A percentile compares a stretch with the other conserved stretches of the same genome.
Conservation (phyloP, 768 basidiomycete genomes). For the Rhodotorula kratochvilovae region DNA sequence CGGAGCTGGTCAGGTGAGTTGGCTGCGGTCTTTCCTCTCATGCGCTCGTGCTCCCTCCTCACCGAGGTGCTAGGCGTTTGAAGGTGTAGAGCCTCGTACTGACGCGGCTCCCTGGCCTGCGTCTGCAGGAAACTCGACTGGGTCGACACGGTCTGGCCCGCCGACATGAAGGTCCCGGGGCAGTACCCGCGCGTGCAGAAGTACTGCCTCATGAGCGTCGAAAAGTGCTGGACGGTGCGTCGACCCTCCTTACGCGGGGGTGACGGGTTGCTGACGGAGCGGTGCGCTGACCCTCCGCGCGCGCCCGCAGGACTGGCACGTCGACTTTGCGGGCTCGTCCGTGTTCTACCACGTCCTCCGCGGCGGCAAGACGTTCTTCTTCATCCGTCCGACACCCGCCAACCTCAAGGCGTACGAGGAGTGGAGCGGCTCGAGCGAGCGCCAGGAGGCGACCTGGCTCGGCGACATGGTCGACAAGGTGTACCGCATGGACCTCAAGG, state of each 20-base stretch:
- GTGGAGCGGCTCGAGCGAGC: constrained; percentile 71
- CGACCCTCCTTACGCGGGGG: not conserved
- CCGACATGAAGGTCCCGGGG: constrained; percentile 64
- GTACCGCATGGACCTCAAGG: constrained; percentile 67
- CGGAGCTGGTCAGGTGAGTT: constrained; percentile 56
- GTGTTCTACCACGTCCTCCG: constrained; percentile 68
- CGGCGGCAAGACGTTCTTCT: constrained; percentile 90
- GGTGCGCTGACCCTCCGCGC: not conserved
- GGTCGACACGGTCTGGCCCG: constrained; percentile 95
- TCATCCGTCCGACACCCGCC: constrained; percentile 78
- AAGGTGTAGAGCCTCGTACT: not conserved
- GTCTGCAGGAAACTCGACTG: constrained; percentile 80
- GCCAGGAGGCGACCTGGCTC: constrained; percentile 82
- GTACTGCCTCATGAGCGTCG: constrained; percentile 95
- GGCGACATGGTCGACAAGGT: constrained; percentile 91
- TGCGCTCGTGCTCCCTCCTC: no score
- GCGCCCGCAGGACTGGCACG: constrained; percentile 78
- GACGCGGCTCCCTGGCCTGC: not conserved
- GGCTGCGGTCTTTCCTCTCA: not conserved
- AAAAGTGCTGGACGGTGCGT: constrained; percentile 84
- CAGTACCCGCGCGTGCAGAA: constrained; percentile 87
- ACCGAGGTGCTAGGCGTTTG: no score
- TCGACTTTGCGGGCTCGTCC: constrained; percentile 95
- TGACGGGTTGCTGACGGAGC: no score
- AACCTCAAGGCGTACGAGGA: constrained; percentile 86